Evolutionary conservation across 768 basidiomycete species (phyloP), one percentile per base, ranked within the genome.

Genomic region (Mycena maculata): DNA sequence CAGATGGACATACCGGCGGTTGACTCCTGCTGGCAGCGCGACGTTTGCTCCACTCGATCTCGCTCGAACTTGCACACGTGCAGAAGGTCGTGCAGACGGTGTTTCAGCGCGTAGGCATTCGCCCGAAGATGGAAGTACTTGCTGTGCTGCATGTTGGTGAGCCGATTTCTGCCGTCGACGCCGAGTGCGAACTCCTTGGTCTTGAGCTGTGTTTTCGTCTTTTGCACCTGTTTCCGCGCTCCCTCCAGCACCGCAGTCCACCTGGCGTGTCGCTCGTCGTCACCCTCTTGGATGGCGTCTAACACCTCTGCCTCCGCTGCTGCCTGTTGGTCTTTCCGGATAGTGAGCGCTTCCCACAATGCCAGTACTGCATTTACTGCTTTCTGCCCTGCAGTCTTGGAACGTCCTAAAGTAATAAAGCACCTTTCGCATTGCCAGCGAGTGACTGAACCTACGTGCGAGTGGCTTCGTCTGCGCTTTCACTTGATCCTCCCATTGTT

Each of bases 41-140:
- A 61, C 64, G 69, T 49, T 12, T 72, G 44, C 60, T 78, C 70
- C 0, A 76, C 33, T 15, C 61, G 44, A 11, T 77, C 73, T 25
- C 75, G 31, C 60, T 78, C 77, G 71, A 77, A 79, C 61, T 78
- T 79, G 4, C 69, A 50, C 16, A 70, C 54, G 4, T 69, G 60
- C 5, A 78, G 54, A 4, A 52, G 50, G 27, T 76, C 69, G 0
- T 70, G 67, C 1, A 78, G 61, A 7, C 72, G 41, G 11, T 62
- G 49, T 59, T 79, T 79, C n/a, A 76, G 18, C 9, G 72, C 74
- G 7, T 48, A 56, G 5, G 74, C 73, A 67, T 76, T 73, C 65
- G 77, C 65, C 0, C 67, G 69, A 20, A 67, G 25, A 8, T 58
- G 30, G 30, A 76, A 49, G 48, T 61, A 75, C 20, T 72, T 63